A percentile compares a stretch with the other conserved stretches of the same genome.
These are phyloP conservation scores for Metschnikowia borealis DNA, from an alignment of 805 yeast species.

Conservation along the genomic window DNA sequence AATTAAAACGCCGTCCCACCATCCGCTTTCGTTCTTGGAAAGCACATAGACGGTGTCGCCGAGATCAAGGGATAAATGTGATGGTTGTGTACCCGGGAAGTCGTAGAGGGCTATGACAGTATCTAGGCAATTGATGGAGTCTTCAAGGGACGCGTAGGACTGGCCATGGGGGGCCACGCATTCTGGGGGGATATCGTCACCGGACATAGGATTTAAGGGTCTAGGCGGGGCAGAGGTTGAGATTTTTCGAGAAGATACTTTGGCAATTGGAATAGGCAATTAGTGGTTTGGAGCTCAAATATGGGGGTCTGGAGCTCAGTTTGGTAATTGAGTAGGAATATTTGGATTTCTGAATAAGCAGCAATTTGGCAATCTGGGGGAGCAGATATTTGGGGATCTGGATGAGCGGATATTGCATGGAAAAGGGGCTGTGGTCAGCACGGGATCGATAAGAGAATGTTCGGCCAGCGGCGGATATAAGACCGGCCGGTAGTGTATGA, in stretches of 20 bases:
- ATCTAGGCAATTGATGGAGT: constrained; percentile 40
- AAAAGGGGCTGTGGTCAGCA: neutral
- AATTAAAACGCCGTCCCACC: constrained; percentile 80
- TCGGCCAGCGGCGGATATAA: neutral
- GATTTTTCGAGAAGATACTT: too few relatives aligned
- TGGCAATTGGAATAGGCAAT: too few relatives aligned
- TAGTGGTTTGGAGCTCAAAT: too few relatives aligned
- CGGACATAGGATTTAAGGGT: constrained; percentile 3
- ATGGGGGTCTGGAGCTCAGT: too few relatives aligned
- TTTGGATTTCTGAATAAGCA: too few relatives aligned
- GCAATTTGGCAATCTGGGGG: too few relatives aligned
- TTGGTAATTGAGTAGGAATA: too few relatives aligned
- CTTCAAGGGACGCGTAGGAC: constrained; percentile 11
- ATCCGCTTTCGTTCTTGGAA: constrained; percentile 58
- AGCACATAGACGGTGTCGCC: constrained; percentile 73
- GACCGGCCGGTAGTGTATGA: neutral
- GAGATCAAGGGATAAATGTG: constrained; percentile 48
- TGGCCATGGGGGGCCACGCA: constrained; percentile 29
- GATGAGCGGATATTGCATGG: neutral
- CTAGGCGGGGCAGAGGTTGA: neutral
- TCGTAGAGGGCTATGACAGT: constrained; percentile 58
- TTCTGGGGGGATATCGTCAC: constrained; percentile 41
- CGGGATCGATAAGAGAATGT: neutral
- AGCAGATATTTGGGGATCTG: too few relatives aligned
- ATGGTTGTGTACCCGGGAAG: constrained; percentile 49